A percentile compares a stretch with the other conserved stretches of the same genome.
phyloP scores from a whole-genome alignment of 1,284 basidiomycete genomes.

The Cystobasidium pallidum region DNA sequence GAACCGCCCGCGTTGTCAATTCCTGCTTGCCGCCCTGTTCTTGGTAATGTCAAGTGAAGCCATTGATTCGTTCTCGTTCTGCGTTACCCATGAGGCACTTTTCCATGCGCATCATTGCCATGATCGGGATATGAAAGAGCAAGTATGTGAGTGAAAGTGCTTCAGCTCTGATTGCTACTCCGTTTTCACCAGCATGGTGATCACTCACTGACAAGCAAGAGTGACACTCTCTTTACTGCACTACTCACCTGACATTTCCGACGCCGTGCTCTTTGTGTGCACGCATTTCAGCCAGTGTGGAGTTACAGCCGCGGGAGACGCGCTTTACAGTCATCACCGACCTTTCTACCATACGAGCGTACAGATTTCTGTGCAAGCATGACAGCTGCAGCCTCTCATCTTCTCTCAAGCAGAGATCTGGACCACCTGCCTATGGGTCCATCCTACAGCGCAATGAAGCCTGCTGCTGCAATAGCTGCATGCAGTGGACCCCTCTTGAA shows the following conservation, averaged over 20 bases:
- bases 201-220: not conserved
- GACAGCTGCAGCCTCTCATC: slow-evolving; percentile 1
- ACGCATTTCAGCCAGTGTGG: not conserved
- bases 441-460: not conserved
- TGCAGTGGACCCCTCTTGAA: slow-evolving; percentile 13
- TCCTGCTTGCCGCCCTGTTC: too few species aligned
- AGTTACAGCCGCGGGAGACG: not conserved
- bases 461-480: slow-evolving; percentile 11
- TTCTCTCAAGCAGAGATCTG: not conserved
- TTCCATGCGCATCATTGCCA: not conserved
- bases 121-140: too few species aligned
- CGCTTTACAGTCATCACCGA: not conserved
- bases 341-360: too few species aligned
- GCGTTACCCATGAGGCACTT: too few species aligned
- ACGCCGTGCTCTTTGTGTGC: not conserved
- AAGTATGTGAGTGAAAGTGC: not conserved
- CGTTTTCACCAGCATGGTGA: not conserved
- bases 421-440: not conserved
- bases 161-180: too few species aligned
- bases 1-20: too few species aligned
- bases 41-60: too few species aligned
- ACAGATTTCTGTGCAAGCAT: too few species aligned
- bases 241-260: too few species aligned
- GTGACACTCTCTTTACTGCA: not conserved
- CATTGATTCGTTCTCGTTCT: too few species aligned